Percentiles rank a stretch among this genome's conserved stretches.
Conservation (phyloP, 2,329 filamentous ascomycete genomes). For the Fusarium circinatum region DNA sequence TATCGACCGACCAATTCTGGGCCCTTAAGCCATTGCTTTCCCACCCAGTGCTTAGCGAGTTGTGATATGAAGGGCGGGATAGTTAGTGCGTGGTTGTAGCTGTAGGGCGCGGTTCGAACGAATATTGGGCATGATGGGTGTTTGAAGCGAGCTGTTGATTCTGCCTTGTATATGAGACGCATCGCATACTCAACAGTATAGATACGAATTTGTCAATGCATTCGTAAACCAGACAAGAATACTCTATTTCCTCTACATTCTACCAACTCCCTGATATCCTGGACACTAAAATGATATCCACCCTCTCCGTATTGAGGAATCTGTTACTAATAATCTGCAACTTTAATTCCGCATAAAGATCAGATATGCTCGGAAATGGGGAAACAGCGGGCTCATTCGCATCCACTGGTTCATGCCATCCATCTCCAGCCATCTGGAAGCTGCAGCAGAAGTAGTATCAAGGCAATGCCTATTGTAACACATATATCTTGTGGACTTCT, state of each 20-base stretch:
- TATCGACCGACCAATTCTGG: background rate
- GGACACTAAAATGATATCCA: background rate
- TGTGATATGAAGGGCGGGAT: background rate
- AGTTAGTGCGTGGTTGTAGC: background rate
- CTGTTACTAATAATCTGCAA: background rate
- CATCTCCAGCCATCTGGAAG: background rate
- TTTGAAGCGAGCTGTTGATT: background rate
- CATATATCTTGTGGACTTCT: background rate
- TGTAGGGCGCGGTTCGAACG: background rate
- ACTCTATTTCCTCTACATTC: background rate
- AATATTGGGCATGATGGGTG: background rate
- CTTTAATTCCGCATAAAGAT: background rate
- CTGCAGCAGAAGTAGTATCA: accelerated
- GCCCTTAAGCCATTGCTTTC: background rate
- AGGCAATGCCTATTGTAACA: too few species aligned
- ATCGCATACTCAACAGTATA: accelerated
- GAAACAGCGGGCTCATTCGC: background rate
- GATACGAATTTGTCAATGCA: background rate
- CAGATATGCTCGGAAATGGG: background rate
- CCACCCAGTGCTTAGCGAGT: background rate
- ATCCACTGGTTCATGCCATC: background rate
- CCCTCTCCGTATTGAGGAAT: background rate
- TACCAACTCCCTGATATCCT: background rate
- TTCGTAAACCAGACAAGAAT: too few species aligned
- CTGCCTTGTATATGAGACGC: background rate